Conservation (phyloP, 164 flowering plant species). For the Vitis rotundifolia region DNA sequence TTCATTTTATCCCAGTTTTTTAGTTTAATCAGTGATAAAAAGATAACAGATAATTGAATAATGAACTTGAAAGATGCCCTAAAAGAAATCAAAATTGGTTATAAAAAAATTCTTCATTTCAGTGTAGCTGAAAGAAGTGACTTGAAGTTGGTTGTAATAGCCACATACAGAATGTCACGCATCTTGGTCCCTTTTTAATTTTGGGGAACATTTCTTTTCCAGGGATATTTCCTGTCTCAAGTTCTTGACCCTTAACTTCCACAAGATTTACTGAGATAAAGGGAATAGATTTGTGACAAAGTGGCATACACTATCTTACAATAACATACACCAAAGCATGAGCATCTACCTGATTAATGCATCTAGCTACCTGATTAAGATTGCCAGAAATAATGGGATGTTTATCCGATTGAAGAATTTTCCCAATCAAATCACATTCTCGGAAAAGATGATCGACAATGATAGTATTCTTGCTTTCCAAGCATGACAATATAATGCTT, state of each 20-base stretch:
- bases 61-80: background rate
- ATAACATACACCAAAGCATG: background rate
- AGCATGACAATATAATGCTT: slow-evolving; percentile 80
- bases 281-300: background rate
- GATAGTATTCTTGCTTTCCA: slow-evolving; percentile 66
- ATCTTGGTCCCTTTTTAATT: no score
- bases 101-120: no score
- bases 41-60: background rate
- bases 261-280: background rate
- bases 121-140: no score
- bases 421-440: slow-evolving; percentile 72
- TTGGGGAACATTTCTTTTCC: no score
- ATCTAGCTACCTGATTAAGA: slow-evolving; percentile 46
- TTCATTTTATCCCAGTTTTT: background rate
- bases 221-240: no score
- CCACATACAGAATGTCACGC: no score
- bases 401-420: slow-evolving; percentile 63
- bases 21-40: background rate
- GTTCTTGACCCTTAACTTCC: no score
- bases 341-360: slow-evolving; percentile 31
- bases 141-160: no score
- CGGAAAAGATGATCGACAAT: slow-evolving; percentile 69
- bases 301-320: background rate
- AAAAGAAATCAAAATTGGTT: no score
- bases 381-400: slow-evolving; percentile 52